Evolutionary conservation across 2,329 filamentous ascomycete genomes (phyloP).

Genomic region (Aspergillus vadensis): DNA sequence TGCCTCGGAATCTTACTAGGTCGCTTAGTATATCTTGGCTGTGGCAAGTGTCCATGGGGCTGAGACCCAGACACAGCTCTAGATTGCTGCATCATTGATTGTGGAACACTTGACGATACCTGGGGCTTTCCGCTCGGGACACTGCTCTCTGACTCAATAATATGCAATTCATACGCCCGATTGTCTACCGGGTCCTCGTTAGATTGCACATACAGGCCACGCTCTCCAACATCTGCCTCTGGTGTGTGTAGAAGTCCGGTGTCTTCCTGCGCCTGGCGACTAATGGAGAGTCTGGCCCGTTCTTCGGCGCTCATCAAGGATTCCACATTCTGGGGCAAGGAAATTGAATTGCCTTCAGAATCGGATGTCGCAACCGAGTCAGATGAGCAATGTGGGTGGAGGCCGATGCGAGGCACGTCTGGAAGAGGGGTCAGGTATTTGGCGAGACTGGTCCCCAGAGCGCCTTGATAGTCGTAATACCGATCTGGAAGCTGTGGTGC

Average conservation of each 20-base stretch:
- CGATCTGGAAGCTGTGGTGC: constrained; percentile 67
- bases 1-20: not conserved
- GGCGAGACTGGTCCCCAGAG: constrained; percentile 54
- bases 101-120: not conserved
- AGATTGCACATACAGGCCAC: constrained; percentile 18
- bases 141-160: not conserved
- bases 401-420: constrained; percentile 49
- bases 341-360: constrained; percentile 62
- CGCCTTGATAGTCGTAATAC: constrained; percentile 60
- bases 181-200: not conserved
- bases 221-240: constrained; percentile 4
- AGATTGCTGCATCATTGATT: not conserved
- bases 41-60: not conserved
- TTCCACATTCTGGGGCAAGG: constrained; percentile 69
- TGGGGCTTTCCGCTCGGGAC: not conserved
- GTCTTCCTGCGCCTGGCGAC: constrained; percentile 52
- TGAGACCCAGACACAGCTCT: not conserved
- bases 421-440: constrained; percentile 50
- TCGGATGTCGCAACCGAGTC: constrained; percentile 65
- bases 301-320: constrained; percentile 79
- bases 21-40: not conserved
- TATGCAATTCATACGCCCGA: not conserved
- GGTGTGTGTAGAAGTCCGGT: constrained; percentile 1
- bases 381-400: constrained; percentile 64
- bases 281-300: constrained; percentile 70